Percentiles rank a stretch among this genome's conserved stretches.
These are phyloP conservation scores for Aspergillus incahuasiensis DNA, from an alignment of 495 filamentous ascomycete species.

Conservation along the genomic window DNA sequence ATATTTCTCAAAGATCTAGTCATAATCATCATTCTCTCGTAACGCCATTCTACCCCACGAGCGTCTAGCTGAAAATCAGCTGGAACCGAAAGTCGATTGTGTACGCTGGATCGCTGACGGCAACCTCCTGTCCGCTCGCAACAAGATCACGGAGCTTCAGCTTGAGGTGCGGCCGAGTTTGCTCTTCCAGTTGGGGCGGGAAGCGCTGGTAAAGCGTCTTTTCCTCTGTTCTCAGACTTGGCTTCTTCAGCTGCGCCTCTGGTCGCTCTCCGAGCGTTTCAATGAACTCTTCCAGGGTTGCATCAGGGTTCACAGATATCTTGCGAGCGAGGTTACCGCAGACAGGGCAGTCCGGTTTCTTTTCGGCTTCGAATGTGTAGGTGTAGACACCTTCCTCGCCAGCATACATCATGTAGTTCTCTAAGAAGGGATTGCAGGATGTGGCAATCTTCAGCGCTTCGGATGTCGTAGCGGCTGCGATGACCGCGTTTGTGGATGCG, in stretches of 20 bases:
- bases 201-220: constrained; percentile 87
- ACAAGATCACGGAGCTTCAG: constrained; percentile 68
- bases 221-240: constrained; percentile 74
- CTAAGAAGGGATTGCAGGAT: constrained; percentile 69
- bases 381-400: constrained; percentile 95
- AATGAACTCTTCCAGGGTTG: constrained; percentile 79
- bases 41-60: constrained; percentile 6
- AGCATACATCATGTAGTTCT: constrained; percentile 99
- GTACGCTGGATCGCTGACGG: constrained; percentile 79
- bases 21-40: constrained; percentile 14
- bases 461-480: constrained; percentile 92
- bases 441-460: constrained; percentile 95
- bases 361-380: constrained; percentile 89
- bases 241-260: constrained; percentile 85
- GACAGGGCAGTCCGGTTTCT: constrained; percentile 90
- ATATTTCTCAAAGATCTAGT: constrained; percentile 23
- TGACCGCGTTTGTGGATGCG: constrained; percentile 93
- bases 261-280: constrained; percentile 77
- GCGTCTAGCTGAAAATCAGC: constrained; percentile 41
- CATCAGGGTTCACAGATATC: constrained; percentile 61
- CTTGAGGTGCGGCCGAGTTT: constrained; percentile 74
- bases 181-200: constrained; percentile 72
- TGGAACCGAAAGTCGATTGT: constrained; percentile 67
- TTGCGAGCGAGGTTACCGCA: constrained; percentile 78
- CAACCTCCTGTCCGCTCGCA: constrained; percentile 66